A percentile compares a stretch with the other conserved stretches of the same genome.
Evolutionary conservation across 164 flowering plant species (phyloP).

Genomic region (Stephania cephalantha): DNA sequence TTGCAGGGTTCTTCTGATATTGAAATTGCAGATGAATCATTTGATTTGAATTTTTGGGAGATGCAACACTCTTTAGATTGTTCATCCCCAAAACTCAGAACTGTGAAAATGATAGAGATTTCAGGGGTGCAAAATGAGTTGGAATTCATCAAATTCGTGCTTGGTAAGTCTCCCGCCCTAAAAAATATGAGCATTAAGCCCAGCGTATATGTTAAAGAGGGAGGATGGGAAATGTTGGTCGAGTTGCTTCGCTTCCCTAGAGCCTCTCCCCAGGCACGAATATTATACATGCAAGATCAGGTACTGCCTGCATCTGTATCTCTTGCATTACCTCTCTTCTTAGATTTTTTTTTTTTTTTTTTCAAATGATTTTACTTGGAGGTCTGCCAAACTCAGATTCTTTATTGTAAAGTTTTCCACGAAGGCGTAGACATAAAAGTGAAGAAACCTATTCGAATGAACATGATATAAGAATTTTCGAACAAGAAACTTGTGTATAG

Average conservation of each 20-base stretch:
- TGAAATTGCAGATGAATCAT: slow-evolving; percentile 22
- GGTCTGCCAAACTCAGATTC: not conserved
- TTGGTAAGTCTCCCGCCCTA: slow-evolving; percentile 49
- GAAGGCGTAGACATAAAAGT: not conserved
- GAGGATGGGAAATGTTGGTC: slow-evolving; percentile 39
- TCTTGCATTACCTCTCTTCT: not conserved
- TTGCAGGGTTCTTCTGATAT: slow-evolving; percentile 29
- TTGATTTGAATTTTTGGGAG: slow-evolving; percentile 44
- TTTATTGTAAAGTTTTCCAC: not conserved
- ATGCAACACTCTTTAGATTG: slow-evolving; percentile 25
- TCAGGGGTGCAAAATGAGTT: slow-evolving; percentile 48
- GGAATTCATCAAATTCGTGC: slow-evolving; percentile 55
- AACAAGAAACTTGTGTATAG: not conserved
- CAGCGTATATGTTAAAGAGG: slow-evolving; percentile 28
- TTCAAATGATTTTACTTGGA: not conserved
- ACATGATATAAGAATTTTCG: not conserved
- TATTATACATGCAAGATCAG: not conserved
- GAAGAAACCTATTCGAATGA: not conserved
- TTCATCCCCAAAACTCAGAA: slow-evolving; percentile 32
- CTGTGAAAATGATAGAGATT: slow-evolving; percentile 49
- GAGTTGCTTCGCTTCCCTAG: slow-evolving; percentile 24
- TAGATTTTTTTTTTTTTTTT: not conserved
- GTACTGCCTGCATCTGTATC: not conserved
- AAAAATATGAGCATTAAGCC: slow-evolving; percentile 45
- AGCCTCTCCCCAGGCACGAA: slow-evolving; percentile 4